Evolutionary conservation across 306 rosid genomes (phyloP), one percentile per base, ranked within the genome.

Genomic region (Glycine tomentella): DNA sequence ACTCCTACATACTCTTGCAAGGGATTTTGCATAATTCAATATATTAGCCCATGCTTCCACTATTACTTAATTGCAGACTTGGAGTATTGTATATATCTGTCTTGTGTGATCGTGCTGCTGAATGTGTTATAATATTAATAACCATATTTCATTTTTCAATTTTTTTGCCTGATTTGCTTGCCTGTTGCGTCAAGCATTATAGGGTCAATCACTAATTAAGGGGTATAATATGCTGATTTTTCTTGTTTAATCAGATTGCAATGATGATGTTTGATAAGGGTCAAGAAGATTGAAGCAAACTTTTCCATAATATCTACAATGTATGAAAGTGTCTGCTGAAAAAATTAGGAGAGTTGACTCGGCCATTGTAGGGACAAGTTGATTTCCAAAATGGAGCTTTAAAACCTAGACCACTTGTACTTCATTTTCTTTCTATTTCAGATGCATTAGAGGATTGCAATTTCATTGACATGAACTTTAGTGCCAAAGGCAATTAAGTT

Each of bases 211-310:
- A 44, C 63, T 82, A 62, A 67, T 53, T 69, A 81, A 69, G 38
- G 68, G 52, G 55, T 64, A 65, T 52, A 25, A 44, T 78, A 42
- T 84, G 64, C 88, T 86, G 81, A 78, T 85, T 51, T 57, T 83
- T 79, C 13, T 64, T 83, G 72, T 87, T 83, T 83, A 67, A 89
- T 83, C 95, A 89, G 92, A 86, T 84, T 86, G 87, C 88, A 85
- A 83, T 85, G 93, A 86, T 87, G 93, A 90, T 85, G 86, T 92
- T 88, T 89, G 87, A 86, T 86, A 78, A 87, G 75, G 86, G 82
- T 76, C 82, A 80, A 50, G 84, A 83, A 78, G 90, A 75, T 77
- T 81, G 81, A 84, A 87, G 82, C 82, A 80, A 86, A 69, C 81
- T 81, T 77, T 86, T 80, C 20, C 84, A 69, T 80, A 53, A 84